These are phyloP conservation scores for Musa troglodytarum DNA, from an alignment of 176 grass and related monocot species.

Conservation along the genomic window DNA sequence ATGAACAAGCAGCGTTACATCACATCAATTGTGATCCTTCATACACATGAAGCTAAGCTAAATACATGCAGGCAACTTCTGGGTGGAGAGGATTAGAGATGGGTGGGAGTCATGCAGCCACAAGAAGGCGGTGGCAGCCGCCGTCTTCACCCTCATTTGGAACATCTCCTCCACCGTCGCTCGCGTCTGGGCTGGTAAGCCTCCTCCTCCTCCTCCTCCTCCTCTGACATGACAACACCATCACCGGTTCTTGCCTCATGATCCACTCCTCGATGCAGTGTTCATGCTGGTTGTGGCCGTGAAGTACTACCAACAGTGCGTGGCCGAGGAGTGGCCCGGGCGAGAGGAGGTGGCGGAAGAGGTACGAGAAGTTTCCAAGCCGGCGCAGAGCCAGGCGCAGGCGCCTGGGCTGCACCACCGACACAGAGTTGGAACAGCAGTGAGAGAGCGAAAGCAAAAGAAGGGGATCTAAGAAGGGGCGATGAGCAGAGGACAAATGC, in stretches of 20 bases:
- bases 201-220: not conserved
- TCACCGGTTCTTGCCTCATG: not conserved
- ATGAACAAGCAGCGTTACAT: no score
- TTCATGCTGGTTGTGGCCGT: slow-evolving; percentile 86
- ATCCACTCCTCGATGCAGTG: slow-evolving; percentile 17
- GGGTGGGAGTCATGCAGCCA: slow-evolving; percentile 89
- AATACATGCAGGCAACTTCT: slow-evolving; percentile 50
- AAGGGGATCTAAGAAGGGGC: not conserved
- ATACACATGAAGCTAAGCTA: not conserved
- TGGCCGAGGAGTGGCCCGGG: slow-evolving; percentile 50
- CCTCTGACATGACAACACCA: not conserved
- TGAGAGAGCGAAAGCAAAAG: slow-evolving; percentile 34
- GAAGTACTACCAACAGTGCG: slow-evolving; percentile 79
- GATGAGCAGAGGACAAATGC: not conserved
- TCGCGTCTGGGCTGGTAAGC: slow-evolving; percentile 86
- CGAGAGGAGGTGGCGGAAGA: slow-evolving; percentile 17
- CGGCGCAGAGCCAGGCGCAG: not conserved
- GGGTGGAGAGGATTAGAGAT: slow-evolving; percentile 85
- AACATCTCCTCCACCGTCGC: slow-evolving; percentile 75
- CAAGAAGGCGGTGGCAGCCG: slow-evolving; percentile 75
- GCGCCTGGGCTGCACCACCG: not conserved
- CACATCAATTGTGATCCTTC: no score
- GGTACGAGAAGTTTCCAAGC: slow-evolving; percentile 12
- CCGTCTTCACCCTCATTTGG: slow-evolving; percentile 85
- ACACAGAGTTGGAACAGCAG: slow-evolving; percentile 21